Conservation (phyloP, 1,284 basidiomycete genomes). For the Marasmius tenuissimus region DNA sequence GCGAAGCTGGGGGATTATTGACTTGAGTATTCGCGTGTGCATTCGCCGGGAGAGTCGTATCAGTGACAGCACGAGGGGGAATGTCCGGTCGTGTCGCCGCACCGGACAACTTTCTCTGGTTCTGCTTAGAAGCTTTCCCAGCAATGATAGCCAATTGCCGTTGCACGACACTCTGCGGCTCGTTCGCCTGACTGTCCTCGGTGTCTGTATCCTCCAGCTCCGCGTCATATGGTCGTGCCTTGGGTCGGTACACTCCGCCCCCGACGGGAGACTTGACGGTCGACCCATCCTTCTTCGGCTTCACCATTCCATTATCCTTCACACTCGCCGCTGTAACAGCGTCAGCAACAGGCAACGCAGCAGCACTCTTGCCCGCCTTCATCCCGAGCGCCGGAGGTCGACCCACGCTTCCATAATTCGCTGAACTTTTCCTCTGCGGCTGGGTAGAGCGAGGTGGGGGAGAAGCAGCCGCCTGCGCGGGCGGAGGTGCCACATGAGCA, state of each 20-base stretch:
- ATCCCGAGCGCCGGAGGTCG: conserved; percentile 23
- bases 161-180: conserved; percentile 64
- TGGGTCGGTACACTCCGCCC: conserved; percentile 48
- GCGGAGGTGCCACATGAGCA: no score
- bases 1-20: background rate
- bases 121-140: conserved; percentile 25
- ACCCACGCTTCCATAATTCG: background rate
- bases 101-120: background rate
- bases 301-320: conserved; percentile 18
- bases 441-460: background rate
- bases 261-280: conserved; percentile 26
- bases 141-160: conserved; percentile 58
- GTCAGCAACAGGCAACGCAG: conserved; percentile 64
- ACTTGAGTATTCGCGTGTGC: no score
- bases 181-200: conserved; percentile 50
- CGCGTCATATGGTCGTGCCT: conserved; percentile 63
- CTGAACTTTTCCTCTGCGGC: background rate
- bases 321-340: conserved; percentile 33
- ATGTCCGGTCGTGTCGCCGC: conserved; percentile 11
- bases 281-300: conserved; percentile 8
- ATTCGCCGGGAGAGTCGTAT: background rate
- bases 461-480: no score
- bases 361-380: conserved; percentile 62
- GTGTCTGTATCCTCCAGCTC: conserved; percentile 72
- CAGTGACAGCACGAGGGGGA: conserved; percentile 12